These are phyloP conservation scores for Dacryopinax primogenitus DNA, from an alignment of 768 basidiomycete genomes.

Conservation along the genomic window DNA sequence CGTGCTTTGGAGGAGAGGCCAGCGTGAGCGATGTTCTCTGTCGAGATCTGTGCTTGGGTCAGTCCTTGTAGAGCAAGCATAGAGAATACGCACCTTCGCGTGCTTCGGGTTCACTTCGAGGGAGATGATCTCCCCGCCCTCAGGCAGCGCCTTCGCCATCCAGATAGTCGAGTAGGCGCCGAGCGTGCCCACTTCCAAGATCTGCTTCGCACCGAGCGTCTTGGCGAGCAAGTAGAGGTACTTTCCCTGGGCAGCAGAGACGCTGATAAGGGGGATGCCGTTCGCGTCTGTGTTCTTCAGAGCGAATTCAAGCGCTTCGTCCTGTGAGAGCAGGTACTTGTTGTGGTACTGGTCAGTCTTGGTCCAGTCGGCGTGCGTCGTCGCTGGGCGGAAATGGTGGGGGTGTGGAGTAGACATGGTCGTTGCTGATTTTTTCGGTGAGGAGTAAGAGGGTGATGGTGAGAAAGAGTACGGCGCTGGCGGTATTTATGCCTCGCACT, in stretches of 20 bases:
- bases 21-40: slow-evolving; percentile 43
- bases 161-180: slow-evolving; percentile 37
- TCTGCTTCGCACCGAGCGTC: slow-evolving; percentile 41
- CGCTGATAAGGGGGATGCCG: slow-evolving; percentile 33
- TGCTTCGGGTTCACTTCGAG: slow-evolving; percentile 25
- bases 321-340: slow-evolving; percentile 38
- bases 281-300: slow-evolving; percentile 32
- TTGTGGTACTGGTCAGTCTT: slow-evolving; percentile 45
- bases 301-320: slow-evolving; percentile 34
- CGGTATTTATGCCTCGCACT: neutral
- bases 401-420: slow-evolving; percentile 10
- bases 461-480: neutral
- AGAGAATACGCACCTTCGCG: slow-evolving; percentile 19
- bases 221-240: slow-evolving; percentile 41
- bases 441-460: neutral
- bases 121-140: slow-evolving; percentile 26
- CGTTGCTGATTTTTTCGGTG: neutral
- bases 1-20: slow-evolving; percentile 39
- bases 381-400: neutral
- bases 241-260: slow-evolving; percentile 38
- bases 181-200: slow-evolving; percentile 54
- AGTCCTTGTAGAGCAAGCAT: neutral
- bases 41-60: slow-evolving; percentile 35
- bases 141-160: slow-evolving; percentile 24
- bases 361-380: slow-evolving; percentile 35